Base-by-base conservation (phyloP, 495 filamentous ascomycete genomes). In the Penicillium argentinense region DNA sequence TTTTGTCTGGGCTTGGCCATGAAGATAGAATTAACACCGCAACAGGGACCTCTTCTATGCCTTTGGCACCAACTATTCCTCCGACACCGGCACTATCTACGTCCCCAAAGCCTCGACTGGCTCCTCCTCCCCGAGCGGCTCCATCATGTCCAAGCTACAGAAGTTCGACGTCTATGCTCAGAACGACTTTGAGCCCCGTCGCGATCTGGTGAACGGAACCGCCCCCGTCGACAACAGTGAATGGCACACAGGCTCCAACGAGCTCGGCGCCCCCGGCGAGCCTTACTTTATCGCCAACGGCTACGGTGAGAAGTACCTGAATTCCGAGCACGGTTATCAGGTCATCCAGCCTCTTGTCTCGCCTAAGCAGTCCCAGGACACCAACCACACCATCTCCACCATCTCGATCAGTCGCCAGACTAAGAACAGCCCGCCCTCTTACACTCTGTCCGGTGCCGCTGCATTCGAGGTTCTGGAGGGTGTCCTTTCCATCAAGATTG, bases 381-480 rank as follows among this genome's bases (percentile, higher is more conserved):
- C 39, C 21, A 69, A 62, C 45, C 69, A 70, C 39, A 71, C 70
- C 17, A 44, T 70, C 6, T 64, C 68, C 11, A 72, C 68, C 4
- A 57, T 74, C 17, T 54, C 52, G 21, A 52, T 68, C 32, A 56
- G 57, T 27, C 53, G 56, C 3, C 48, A 47, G 18, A 49, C 45
- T 21, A 48, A 46, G 34, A 30, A 30, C 19, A 56, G 39, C 8
- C 50, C 53, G 0, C 57, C 63, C 1, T 47, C 44, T 4, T 67
- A 55, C 40, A 55, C 34, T 0, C 43, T 49, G 19, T 3, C 18
- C 0, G 66, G 65, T 0, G 65, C 66, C 25, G 55, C 57, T 13
- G 70, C 72, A 0, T 70, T 73, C 33, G 54, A 69, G 54, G 55
- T 73, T n/a, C 34, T 67, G n/a, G 72, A 75, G 40, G 72, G 70